Evolutionary conservation across 2,329 filamentous ascomycete genomes (phyloP).

Genomic region (Talaromyces sp.): DNA sequence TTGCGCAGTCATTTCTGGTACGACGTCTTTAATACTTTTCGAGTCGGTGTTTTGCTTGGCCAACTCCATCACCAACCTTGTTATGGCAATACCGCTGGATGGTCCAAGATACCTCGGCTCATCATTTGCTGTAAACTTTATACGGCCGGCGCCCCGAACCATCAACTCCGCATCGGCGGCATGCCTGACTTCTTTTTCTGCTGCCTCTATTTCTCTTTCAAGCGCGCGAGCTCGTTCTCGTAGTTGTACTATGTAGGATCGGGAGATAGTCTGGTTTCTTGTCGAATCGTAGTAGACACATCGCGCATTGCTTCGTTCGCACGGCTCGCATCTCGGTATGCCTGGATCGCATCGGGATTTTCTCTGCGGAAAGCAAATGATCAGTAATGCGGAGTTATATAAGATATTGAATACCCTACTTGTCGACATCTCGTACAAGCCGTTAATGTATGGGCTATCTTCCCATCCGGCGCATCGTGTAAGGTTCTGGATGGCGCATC

Average conservation of each 20-base stretch:
- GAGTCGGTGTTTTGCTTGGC: slow-evolving; percentile 91
- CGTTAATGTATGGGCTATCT: slow-evolving; percentile 47
- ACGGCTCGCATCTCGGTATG: slow-evolving; percentile 85
- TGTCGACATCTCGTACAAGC: slow-evolving; percentile 50
- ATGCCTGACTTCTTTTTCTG: slow-evolving; percentile 71
- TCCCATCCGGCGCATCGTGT: slow-evolving; percentile 34
- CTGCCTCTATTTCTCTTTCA: slow-evolving; percentile 74
- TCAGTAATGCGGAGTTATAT: slow-evolving; percentile 12
- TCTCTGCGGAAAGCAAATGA: slow-evolving; percentile 53
- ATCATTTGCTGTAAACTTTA: slow-evolving; percentile 78
- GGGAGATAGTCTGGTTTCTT: slow-evolving; percentile 79
- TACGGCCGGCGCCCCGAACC: slow-evolving; percentile 78
- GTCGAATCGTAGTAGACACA: slow-evolving; percentile 95
- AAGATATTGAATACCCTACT: slow-evolving; percentile 27
- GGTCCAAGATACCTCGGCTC: slow-evolving; percentile 89
- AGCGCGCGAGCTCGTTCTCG: slow-evolving; percentile 81
- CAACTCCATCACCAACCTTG: slow-evolving; percentile 90
- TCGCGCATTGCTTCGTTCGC: slow-evolving; percentile 82
- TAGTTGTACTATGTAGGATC: slow-evolving; percentile 87
- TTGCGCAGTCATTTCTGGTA: slow-evolving; percentile 69
- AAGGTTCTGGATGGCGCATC: slow-evolving; percentile 26
- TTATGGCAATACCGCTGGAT: slow-evolving; percentile 94
- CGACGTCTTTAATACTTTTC: slow-evolving; percentile 86
- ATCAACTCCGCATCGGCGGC: slow-evolving; percentile 75
- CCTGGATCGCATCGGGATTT: slow-evolving; percentile 96